Base-by-base conservation (phyloP, 129 eudicot genomes). In the Escallonia herrerae region DNA sequence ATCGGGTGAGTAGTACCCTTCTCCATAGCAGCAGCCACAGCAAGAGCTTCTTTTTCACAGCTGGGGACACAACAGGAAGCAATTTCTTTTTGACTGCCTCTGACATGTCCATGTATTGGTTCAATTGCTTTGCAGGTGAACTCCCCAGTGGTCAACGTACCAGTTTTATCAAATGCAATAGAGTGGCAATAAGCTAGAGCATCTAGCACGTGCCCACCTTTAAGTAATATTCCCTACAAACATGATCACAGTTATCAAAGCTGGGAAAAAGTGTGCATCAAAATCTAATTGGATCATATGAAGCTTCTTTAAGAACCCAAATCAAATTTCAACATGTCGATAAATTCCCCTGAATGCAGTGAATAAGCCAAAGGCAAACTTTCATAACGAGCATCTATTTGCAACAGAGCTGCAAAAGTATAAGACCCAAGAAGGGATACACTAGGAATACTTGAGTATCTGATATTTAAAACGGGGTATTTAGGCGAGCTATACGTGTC, bases 1-100 rank as follows among this genome's bases (percentile, higher is more conserved):
- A 93, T 93, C 13, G 99, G 99, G 74, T 93, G 99, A 69, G 99
- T 93, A 51, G 99, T 93, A 51, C 99, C 99, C 79, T 86, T 93
- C 74, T 93, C 99, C 99, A 93, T 89, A 8, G 99, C 99, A 68
- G 99, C 96, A 62, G 99, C 99, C 56, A 93, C 96, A 33, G 99
- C 99, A 56, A 93, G 95, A 54, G 99, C 99, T 77, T 93, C 96
- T 80, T 89, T 86, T 69, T 93, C 99, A 67, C 99, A 93, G 73
- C 70, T 88, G 37, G 99, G 99, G 33, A 75, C 76, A 62, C 99
- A 93, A 72, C 99, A 93, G 55, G 95, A 73, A 67, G 82, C 78
- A 56, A 60, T 70, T 15, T 66, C 64, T 58, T 77, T 62, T 62
- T 73, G 54, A 55, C 70, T 64, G 14, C 52, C 72, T 66, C 56